Evolutionary conservation across 306 rosid genomes (phyloP).

Genomic region (Trifolium pratense): DNA sequence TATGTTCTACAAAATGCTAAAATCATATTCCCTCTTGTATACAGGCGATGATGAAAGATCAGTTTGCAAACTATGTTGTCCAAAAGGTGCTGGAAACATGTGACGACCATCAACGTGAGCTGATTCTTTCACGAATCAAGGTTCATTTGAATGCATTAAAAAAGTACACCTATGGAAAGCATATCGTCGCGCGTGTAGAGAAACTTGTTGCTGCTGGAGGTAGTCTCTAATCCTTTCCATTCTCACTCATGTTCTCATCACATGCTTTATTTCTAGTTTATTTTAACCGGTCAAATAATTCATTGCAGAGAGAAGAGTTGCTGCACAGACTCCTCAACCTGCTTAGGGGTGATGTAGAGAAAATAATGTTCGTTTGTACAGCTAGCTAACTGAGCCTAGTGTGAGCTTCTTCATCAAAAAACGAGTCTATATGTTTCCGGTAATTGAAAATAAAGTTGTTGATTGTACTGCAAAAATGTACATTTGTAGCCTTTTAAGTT

Average conservation of each 20-base stretch:
- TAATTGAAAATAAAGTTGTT: slow-evolving; percentile 65
- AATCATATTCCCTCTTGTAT: background rate
- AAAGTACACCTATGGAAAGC: slow-evolving; percentile 96
- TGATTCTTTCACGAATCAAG: slow-evolving; percentile 88
- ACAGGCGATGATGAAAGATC: slow-evolving; percentile 81
- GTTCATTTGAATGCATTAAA: slow-evolving; percentile 96
- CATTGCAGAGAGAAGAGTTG: slow-evolving; percentile 85
- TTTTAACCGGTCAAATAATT: slow-evolving; percentile 25
- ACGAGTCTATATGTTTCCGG: slow-evolving; percentile 50
- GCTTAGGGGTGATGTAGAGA: slow-evolving; percentile 61
- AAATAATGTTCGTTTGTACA: slow-evolving; percentile 64
- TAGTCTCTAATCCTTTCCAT: slow-evolving; percentile 33
- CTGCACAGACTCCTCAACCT: slow-evolving; percentile 85
- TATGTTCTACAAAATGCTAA: background rate
- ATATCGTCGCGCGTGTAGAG: slow-evolving; percentile 94
- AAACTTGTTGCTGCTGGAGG: slow-evolving; percentile 99
- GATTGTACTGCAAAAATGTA: slow-evolving; percentile 74
- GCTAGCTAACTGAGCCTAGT: slow-evolving; percentile 98
- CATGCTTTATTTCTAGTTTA: background rate
- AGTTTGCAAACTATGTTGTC: slow-evolving; percentile 59
- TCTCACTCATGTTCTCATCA: background rate
- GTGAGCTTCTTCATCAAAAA: slow-evolving; percentile 58
- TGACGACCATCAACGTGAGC: slow-evolving; percentile 93
- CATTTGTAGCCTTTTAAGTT: slow-evolving; percentile 79
- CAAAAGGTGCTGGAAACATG: slow-evolving; percentile 97